Percentiles rank a stretch among this genome's conserved stretches.
Evolutionary conservation across 192 early-diverging fungal species (phyloP).

Genomic region (Radiomyces spectabilis): DNA sequence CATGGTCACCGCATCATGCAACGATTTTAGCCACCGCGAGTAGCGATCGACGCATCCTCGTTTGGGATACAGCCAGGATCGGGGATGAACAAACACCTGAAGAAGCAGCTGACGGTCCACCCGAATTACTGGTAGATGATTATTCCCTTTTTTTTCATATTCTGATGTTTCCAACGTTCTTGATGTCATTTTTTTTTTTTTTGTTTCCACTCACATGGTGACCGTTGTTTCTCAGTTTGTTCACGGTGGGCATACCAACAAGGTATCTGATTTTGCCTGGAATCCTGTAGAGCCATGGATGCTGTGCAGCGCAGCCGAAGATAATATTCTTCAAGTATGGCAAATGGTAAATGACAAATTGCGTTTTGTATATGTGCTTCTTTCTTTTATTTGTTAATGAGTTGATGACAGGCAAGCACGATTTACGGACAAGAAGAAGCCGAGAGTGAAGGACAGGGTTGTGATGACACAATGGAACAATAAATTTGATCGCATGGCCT

Average conservation of each 20-base stretch:
- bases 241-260: slow-evolving; percentile 97
- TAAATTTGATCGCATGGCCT: neutral
- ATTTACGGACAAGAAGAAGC: slow-evolving; percentile 8
- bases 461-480: neutral
- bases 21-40: slow-evolving; percentile 85
- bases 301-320: slow-evolving; percentile 89
- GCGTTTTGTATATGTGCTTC: neutral
- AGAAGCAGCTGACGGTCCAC: slow-evolving; percentile 94
- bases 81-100: slow-evolving; percentile 90
- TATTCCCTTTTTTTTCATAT: no score
- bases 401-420: slow-evolving; percentile 13
- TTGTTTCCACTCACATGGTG: no score
- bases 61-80: slow-evolving; percentile 94
- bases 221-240: slow-evolving; percentile 66
- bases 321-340: slow-evolving; percentile 98
- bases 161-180: neutral
- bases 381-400: no score
- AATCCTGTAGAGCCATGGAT: slow-evolving; percentile 93
- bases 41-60: slow-evolving; percentile 84
- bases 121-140: slow-evolving; percentile 84
- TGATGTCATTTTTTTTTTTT: neutral
- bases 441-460: neutral
- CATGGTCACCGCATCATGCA: slow-evolving; percentile 92
- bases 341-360: slow-evolving; percentile 70
- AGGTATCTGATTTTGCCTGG: slow-evolving; percentile 94